Evolutionary conservation across 2,329 filamentous ascomycete species (phyloP), one percentile per base, ranked within the genome.

Genomic region (Aspergillus tanneri): DNA sequence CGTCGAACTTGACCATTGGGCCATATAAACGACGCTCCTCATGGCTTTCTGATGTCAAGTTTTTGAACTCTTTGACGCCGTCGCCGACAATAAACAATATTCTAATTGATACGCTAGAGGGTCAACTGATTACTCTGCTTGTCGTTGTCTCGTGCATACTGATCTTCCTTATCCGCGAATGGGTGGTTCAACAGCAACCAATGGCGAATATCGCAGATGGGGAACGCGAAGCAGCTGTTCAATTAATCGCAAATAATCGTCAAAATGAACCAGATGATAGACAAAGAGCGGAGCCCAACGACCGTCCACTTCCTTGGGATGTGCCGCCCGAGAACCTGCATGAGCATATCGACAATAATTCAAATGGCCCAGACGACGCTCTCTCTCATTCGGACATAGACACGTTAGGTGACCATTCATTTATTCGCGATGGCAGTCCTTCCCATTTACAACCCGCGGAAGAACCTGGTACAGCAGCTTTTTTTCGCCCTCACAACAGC

Each of bases 171-270:
- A 96, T 99, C 38, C 79, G 95, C 38, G 93, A 99, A 72, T 99
- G 96, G 80, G 93, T 99, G 42, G 90, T 99, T 8, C 93, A 99
- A 67, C 93, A 99, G 67, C 93, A 99, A 65, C 93, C 92, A 4
- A 86, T 91, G 55, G 86, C 93, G 58, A 95, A 95, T 61, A 85
- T 93, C 75, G 86, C 84, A 0, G 85, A 70, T 55, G 67, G 64
- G 8, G 72, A 66, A 61, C 76, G 68, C 51, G 75, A 70, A 62
- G 82, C 79, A 9, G 79, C 75, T 6, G 70, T 71, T n/a, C 75
- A 75, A 44, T 47, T 72, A 28, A 67, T 73, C 40, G 69, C 70
- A 6, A 71, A 70, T 48, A 68, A 68, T 50, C 63, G 60, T 22
- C 55, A 60, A 16, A 60, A 64, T 7, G 60, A 60, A 28, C 48